Conservation (phyloP, 2,329 filamentous ascomycete species). For the Aspergillus sp. region DNA sequence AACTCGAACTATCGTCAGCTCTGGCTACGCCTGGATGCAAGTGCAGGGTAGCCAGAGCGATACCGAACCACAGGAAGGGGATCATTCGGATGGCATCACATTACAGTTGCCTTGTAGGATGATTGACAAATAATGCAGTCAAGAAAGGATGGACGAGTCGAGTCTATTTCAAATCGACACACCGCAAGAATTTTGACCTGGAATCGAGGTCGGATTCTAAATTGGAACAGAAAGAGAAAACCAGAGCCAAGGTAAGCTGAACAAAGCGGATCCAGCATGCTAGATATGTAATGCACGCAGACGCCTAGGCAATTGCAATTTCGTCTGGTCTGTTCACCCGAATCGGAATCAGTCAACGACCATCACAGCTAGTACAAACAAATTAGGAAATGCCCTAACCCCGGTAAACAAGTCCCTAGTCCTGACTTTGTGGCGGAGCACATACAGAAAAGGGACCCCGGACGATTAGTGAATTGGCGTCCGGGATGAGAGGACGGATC, state of each 20-base stretch:
- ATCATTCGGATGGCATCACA: not conserved
- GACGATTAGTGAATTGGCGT: too few species aligned
- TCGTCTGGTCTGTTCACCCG: too few species aligned
- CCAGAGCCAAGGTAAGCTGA: not conserved
- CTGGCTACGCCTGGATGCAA: not conserved
- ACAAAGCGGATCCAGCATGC: not conserved
- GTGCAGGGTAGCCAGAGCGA: not conserved
- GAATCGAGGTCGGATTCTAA: too few species aligned
- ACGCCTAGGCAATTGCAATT: not conserved
- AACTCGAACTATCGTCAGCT: not conserved
- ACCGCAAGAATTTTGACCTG: too few species aligned
- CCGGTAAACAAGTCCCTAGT: too few species aligned
- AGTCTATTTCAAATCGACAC: too few species aligned
- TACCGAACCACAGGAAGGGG: not conserved
- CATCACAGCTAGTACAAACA: too few species aligned
- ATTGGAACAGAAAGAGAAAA: too few species aligned
- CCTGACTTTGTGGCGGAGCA: not conserved
- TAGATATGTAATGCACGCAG: not conserved
- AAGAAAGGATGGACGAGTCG: too few species aligned
- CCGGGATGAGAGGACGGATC: too few species aligned
- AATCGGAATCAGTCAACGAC: not conserved
- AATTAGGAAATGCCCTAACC: not conserved
- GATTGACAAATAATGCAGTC: too few species aligned
- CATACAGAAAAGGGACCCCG: too few species aligned
- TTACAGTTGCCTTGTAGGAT: not conserved